Evolutionary conservation across 768 basidiomycete species (phyloP), one percentile per base, ranked within the genome.

Genomic region (Lactifluus pinguis): DNA sequence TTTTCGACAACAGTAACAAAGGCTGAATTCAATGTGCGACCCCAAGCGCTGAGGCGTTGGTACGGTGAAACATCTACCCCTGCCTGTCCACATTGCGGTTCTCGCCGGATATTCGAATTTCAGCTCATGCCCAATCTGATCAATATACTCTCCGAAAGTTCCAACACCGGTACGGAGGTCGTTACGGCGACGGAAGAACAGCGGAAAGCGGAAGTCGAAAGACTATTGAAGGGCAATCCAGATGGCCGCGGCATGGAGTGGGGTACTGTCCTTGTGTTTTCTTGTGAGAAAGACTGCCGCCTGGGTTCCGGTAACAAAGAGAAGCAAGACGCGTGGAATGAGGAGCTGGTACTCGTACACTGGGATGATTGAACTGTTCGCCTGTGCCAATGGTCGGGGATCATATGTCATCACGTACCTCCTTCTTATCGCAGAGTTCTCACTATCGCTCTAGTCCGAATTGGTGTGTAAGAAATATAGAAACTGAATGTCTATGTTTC

Each of bases 121-220:
- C 95, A 98, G 71, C 77, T 98, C 55, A 95, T 95, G 84, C 95
- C 95, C 2, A 92, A 93, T 69, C 75, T 98, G 55, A 93, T 98
- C 71, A 89, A 89, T 54, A 74, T 91, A 14, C 76, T 97, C 14
- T 75, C 78, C 53, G 69, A 70, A 64, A 70, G 66, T 57, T 69
- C 39, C 42, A 10, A 67, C 63, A 13, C 65, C 66, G 41, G 60
- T 64, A 10, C 17, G 48, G 47, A 62, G 62, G 65, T 76, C 75
- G 49, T 61, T 78, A 17, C 55, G 15, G 53, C 39, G 68, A 80
- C 82, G 8, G 88, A 90, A 49, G 87, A 84, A 68, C 85, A 90
- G 70, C 76, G 89, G 67, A 78, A 82, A 64, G 80, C 80, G 65
- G 80, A 80, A 50, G 76, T 92, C 9, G 79, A 84, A 68, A 71